Conservation (phyloP, 345 rosid genomes). For the Adansonia digitata region DNA sequence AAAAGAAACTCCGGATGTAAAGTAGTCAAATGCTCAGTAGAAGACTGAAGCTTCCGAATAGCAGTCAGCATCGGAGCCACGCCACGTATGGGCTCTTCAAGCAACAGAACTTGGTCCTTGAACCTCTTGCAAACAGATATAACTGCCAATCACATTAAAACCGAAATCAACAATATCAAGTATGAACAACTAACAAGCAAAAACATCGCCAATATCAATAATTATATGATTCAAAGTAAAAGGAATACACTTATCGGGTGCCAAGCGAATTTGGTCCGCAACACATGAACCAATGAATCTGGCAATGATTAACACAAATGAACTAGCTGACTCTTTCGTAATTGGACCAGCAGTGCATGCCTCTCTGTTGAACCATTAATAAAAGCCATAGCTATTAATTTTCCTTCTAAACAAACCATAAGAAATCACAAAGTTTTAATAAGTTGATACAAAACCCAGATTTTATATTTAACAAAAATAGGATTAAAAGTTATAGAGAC, state of each 20-base stretch:
- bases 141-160: constrained; percentile 43
- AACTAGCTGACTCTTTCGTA: constrained; percentile 45
- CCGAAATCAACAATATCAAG: constrained; percentile 2
- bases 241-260: constrained; percentile 62
- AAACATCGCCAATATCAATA: neutral
- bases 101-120: constrained; percentile 67
- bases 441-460: neutral
- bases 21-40: constrained; percentile 71
- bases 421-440: neutral
- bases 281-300: constrained; percentile 62
- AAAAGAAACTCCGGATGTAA: constrained; percentile 92
- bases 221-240: neutral
- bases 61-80: constrained; percentile 70
- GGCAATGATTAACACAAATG: constrained; percentile 36
- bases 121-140: constrained; percentile 65
- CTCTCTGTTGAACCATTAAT: constrained; percentile 38
- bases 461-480: neutral
- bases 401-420: neutral
- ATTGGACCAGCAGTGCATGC: constrained; percentile 39
- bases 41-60: constrained; percentile 62
- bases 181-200: neutral
- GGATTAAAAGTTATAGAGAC: too few relatives aligned
- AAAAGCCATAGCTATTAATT: neutral
- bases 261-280: constrained; percentile 69
- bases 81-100: constrained; percentile 63